Evolutionary conservation across 192 early-diverging fungal genomes (phyloP).

Genomic region (Funneliformis geosporum): DNA sequence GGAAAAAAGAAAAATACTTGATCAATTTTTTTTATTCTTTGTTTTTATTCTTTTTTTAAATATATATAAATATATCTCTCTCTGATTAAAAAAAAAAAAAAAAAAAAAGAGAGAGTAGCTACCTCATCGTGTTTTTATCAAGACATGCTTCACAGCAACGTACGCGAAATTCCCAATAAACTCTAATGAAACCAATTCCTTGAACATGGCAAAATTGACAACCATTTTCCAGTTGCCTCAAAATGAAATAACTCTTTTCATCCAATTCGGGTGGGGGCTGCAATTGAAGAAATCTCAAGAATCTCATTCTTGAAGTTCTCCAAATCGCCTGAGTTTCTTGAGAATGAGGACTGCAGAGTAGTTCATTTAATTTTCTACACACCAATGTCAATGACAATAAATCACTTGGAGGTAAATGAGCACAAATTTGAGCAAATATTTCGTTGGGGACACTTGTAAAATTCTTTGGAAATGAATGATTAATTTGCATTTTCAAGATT

Average conservation of each 20-base stretch:
- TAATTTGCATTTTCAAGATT: not conserved
- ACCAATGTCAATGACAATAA: conserved; percentile 10
- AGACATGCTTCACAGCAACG: conserved; percentile 19
- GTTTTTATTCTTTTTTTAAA: not conserved
- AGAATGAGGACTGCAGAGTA: not conserved
- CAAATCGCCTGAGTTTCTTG: not conserved
- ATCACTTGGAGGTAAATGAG: conserved; percentile 5
- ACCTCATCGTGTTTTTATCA: not conserved
- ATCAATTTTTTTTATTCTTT: too few relatives aligned
- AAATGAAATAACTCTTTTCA: conserved; percentile 21
- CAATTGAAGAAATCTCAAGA: not conserved
- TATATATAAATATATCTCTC: not conserved
- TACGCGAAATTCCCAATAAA: conserved; percentile 27
- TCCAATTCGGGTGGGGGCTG: not conserved
- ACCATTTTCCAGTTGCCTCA: not conserved
- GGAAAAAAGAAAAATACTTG: too few relatives aligned
- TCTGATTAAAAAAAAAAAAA: not conserved
- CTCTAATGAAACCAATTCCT: not conserved
- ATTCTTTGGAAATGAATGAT: not conserved
- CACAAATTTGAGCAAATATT: conserved; percentile 11
- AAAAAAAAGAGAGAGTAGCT: not conserved
- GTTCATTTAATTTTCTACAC: not conserved
- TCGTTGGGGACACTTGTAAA: not conserved
- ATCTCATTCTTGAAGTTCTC: not conserved
- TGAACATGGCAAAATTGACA: conserved; percentile 27